Evolutionary conservation across 371 early-diverging fungal species (phyloP), one percentile per base, ranked within the genome.

Genomic region (Batkoa obscura): DNA sequence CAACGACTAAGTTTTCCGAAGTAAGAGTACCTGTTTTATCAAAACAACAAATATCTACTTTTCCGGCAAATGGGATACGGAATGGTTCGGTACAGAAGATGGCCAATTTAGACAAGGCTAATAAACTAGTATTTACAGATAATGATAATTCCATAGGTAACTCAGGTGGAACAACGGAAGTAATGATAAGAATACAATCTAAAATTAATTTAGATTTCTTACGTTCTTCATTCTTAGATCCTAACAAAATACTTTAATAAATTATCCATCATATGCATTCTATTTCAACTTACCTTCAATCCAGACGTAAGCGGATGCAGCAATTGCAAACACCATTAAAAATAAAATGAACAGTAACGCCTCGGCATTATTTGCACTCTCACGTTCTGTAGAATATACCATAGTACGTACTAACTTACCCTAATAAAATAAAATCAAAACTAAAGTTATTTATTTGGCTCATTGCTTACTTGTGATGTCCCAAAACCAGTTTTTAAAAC

Each of bases 21-120:
- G 99, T 99, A 63, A 99, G 73, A 4, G 99, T 99, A 43, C 99
- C 99, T 30, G 99, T 99, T 76, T 99, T 99, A 72, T 99, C 99
- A 66, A 99, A 99, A 69, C 98, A 99, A 65, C 93, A 93, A 10
- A 99, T 87, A 68, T 99, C 97, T 52, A 99, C 75, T 70, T 88
- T 87, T 45, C 99, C 99, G 33, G 99, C 99, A 71, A 88, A 91
- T 9, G 98, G 98, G 65, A 99, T 99, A 61, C 99, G 86, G 86
- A 99, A 99, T 10, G 99, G 99, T 68, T 99, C 99, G 13, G 98
- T 90, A 68, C 99, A 99, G 72, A 85, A 99, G 34, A 99, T 94
- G 51, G 83, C 83, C 37, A 30, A 74, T 60, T 76, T 77, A 3
- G 96, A 81, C 31, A 99, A 74, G 30, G 90, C 88, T 56, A 96